Evolutionary conservation across 139 green algal genomes (phyloP).

Genomic region (Deuterostichococcus epilithicus): DNA sequence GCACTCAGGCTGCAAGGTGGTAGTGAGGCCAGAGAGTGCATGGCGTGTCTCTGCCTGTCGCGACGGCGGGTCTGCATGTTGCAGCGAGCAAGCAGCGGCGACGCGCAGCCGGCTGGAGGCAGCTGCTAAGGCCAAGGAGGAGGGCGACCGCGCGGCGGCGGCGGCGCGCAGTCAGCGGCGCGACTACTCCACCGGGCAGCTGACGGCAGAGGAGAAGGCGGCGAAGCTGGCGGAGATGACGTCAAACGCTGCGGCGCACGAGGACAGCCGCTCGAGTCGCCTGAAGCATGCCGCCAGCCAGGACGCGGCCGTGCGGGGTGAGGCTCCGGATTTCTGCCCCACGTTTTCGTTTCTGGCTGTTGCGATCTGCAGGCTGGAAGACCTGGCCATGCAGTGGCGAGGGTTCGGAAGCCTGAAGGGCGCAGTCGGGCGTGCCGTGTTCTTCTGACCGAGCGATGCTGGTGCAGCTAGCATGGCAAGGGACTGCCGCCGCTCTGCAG

Average conservation of each 20-base stretch:
- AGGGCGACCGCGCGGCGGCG: conserved; percentile 47
- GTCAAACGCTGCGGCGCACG: conserved; percentile 68
- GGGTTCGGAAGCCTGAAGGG: no score
- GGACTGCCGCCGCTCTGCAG: not conserved
- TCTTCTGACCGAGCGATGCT: no score
- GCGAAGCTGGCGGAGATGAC: conserved; percentile 79
- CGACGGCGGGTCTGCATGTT: not conserved
- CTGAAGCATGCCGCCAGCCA: conserved; percentile 21
- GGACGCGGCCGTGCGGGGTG: conserved; percentile 29
- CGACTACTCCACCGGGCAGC: conserved; percentile 36
- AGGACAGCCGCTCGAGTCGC: conserved; percentile 49
- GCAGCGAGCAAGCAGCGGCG: conserved; percentile 19
- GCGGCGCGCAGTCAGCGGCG: conserved; percentile 34
- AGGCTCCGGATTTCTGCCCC: conserved; percentile 4
- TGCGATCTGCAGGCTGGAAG: conserved; percentile 2
- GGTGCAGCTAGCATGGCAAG: conserved; percentile 11
- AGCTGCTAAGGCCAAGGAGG: conserved; percentile 39
- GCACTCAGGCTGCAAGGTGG: no score
- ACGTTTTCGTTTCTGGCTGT: not conserved
- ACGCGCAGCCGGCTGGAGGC: conserved; percentile 63
- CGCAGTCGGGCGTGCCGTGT: no score
- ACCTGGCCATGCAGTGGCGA: no score
- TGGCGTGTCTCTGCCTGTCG: no score
- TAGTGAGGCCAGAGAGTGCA: no score
- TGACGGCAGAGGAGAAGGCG: conserved; percentile 45